Percentiles rank a stretch among this genome's conserved stretches.
Conservation (phyloP, 2,329 filamentous ascomycete genomes). For the Emericellopsis atlantica region DNA sequence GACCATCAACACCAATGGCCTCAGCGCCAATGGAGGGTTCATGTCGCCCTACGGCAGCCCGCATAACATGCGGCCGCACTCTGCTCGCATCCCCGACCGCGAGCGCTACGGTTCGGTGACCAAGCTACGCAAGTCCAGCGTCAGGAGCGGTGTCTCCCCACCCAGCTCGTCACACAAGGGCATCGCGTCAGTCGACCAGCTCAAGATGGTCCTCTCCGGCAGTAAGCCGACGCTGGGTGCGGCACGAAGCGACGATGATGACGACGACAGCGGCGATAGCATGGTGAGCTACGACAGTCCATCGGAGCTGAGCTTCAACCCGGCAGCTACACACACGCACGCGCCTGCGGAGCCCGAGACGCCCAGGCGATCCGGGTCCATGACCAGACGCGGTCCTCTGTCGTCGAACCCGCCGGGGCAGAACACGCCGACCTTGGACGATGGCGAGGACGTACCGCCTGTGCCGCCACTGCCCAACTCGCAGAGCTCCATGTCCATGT, state of each 20-base stretch:
- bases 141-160: conserved; percentile 37
- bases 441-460: conserved; percentile 31
- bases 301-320: conserved; percentile 55
- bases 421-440: conserved; percentile 12
- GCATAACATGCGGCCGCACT: conserved; percentile 35
- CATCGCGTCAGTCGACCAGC: conserved; percentile 49
- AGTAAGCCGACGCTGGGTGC: conserved; percentile 26
- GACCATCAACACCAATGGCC: conserved; percentile 33
- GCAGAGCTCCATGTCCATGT: conserved; percentile 15
- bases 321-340: conserved; percentile 13
- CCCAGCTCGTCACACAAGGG: conserved; percentile 28
- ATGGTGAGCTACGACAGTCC: conserved; percentile 59
- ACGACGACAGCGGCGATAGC: conserved; percentile 50
- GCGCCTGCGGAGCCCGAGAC: neutral
- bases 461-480: conserved; percentile 39
- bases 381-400: conserved; percentile 25
- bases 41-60: conserved; percentile 35
- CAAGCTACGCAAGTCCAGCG: conserved; percentile 40
- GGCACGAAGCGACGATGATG: conserved; percentile 22
- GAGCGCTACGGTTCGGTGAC: conserved; percentile 18
- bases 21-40: conserved; percentile 26
- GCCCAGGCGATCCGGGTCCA: conserved; percentile 16
- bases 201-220: conserved; percentile 48
- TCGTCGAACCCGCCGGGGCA: conserved; percentile 27
- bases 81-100: conserved; percentile 23